Conservation (phyloP, 2,329 filamentous ascomycete species). For the Bipolaris zeicola region DNA sequence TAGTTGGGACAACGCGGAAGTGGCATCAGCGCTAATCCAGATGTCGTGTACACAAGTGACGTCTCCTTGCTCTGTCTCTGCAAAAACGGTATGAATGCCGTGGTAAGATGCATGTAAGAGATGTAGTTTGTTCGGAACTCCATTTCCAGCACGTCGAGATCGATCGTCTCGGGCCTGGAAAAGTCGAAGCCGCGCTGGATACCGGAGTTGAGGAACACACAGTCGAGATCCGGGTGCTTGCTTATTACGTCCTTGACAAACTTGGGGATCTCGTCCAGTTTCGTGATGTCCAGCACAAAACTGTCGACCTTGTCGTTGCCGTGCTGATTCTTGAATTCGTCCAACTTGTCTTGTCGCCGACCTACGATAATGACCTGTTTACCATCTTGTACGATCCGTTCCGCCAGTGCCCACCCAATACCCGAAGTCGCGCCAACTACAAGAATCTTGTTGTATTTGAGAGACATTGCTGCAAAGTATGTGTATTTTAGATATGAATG, state of each 20-base stretch:
- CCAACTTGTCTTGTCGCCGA: constrained; percentile 58
- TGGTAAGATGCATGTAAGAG: constrained; percentile 56
- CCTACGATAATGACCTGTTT: constrained; percentile 57
- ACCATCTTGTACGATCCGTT: constrained; percentile 55
- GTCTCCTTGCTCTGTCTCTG: constrained; percentile 53
- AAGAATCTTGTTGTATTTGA: constrained; percentile 59
- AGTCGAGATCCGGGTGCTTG: constrained; percentile 58
- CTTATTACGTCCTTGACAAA: constrained; percentile 52
- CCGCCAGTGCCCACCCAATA: constrained; percentile 58
- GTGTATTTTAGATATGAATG: background rate
- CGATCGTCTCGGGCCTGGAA: constrained; percentile 54
- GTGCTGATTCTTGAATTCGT: constrained; percentile 55
- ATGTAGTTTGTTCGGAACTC: constrained; percentile 60
- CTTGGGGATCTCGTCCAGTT: constrained; percentile 54
- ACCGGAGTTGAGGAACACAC: constrained; percentile 60
- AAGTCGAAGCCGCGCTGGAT: constrained; percentile 59
- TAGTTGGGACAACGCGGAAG: constrained; percentile 57
- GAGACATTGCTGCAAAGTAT: constrained; percentile 44
- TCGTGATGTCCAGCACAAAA: constrained; percentile 58
- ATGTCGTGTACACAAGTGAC: constrained; percentile 56
- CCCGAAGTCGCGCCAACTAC: constrained; percentile 61
- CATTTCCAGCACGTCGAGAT: constrained; percentile 51
- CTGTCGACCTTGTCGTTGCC: constrained; percentile 54
- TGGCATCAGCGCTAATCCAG: constrained; percentile 58
- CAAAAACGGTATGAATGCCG: constrained; percentile 57